Evolutionary conservation across 306 rosid genomes (phyloP).

Genomic region (Luffa aegyptiaca): DNA sequence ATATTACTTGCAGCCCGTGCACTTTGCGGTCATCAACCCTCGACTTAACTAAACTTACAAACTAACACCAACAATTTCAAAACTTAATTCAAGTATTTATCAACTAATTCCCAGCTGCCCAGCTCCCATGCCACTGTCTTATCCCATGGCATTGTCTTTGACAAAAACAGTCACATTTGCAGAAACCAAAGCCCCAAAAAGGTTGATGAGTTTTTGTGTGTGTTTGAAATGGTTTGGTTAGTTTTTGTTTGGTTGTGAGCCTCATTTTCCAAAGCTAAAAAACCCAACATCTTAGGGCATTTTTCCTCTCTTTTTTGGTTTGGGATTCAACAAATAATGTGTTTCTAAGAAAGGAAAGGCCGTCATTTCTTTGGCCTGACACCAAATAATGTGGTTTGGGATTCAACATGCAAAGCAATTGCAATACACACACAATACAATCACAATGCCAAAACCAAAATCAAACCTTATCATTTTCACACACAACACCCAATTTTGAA

Average conservation of each 20-base stretch:
- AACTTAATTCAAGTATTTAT: too few relatives aligned
- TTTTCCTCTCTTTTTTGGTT: slow-evolving; percentile 23
- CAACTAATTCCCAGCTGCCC: too few relatives aligned
- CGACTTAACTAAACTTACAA: too few relatives aligned
- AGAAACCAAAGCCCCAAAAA: slow-evolving; percentile 16
- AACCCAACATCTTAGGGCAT: not conserved
- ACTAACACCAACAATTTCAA: too few relatives aligned
- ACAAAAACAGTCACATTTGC: slow-evolving; percentile 41
- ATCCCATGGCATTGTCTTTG: slow-evolving; percentile 61
- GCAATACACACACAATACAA: not conserved
- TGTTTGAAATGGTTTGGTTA: not conserved
- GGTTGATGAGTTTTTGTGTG: not conserved
- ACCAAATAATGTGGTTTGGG: slow-evolving; percentile 39
- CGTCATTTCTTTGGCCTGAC: slow-evolving; percentile 22
- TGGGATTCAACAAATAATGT: slow-evolving; percentile 15
- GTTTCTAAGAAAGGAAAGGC: slow-evolving; percentile 35
- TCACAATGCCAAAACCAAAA: not conserved
- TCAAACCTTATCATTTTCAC: not conserved
- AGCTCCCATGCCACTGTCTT: too few relatives aligned
- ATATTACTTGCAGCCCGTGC: too few relatives aligned
- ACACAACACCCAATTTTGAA: not conserved
- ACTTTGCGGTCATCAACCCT: too few relatives aligned
- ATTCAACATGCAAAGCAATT: too few relatives aligned
- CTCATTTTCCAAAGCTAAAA: slow-evolving; percentile 3
- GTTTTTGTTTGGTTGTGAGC: not conserved